Base-by-base conservation (phyloP, 768 basidiomycete species). In the Tricholoma terreum region DNA sequence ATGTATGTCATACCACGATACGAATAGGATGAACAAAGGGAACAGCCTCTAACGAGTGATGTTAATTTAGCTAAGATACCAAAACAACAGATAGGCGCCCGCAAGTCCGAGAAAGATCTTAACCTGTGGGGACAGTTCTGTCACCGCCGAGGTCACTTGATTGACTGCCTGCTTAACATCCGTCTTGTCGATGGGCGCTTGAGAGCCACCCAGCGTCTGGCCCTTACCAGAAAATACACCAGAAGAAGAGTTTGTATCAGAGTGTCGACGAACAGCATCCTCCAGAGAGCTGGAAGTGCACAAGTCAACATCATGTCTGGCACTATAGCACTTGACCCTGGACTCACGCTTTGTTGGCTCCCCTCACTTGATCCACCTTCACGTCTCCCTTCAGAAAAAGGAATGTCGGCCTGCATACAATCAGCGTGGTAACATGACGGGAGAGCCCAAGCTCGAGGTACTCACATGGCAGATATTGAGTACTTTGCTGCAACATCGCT, bases 401-500 rank as follows among this genome's bases (percentile, higher is more conserved):
- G 61, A 93, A 93, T 0, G 92, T 92, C 2, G 92, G 92, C 92
- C 90, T 92, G 54, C 21, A 33, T 4, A 38, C 1, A 43, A 19
- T 36, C 11, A 24, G 22, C 9, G 36, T 40, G 27, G 10, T n/a
- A 49, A n/a, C 30, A n/a, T 9, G 30, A 30, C 30, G 27, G n/a
- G 15, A 17, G 12, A 5, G 12, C 8, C 27, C 1, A 31, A 49
- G 46, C 21, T 24, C 24, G 21, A 45, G 24, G 6, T 24, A 65
- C 83, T 63, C 61, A 89, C 91, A 94, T 94, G 0, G 90, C 90
- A 22, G 83, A 73, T 58, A 94, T 78, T 4, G 71, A 71, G 67
- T 91, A 90, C 40, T 72, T 50, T 30, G 74, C 65, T 7, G 92
- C 84, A 24, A 94, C 85, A 42, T 92, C 91, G 61, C 63, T 70